Base-by-base conservation (phyloP, 202 grass and related monocot genomes). In the Brachypodium distachyon region DNA sequence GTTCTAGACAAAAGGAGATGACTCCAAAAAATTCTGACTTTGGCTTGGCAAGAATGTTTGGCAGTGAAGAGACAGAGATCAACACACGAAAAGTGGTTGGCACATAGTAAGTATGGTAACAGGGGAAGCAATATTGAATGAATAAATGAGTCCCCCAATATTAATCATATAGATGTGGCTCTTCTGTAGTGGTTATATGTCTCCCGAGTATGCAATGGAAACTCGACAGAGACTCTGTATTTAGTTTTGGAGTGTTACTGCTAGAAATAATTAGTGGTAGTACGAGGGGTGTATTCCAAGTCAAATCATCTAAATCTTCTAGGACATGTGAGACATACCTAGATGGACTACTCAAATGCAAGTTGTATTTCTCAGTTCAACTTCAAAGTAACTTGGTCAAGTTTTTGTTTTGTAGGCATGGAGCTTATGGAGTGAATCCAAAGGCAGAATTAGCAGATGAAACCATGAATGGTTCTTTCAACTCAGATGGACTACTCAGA, bases 261-360 rank as follows among this genome's bases (percentile, higher is more conserved):
- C 18, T 93, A 43, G 90, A 93, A 87, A 93, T 93, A 56, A 63
- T 93, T n/a, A 90, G 87, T 67, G 90, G 90, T 14, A 87, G 73
- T 14, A 93, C 52, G 81, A 61, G 86, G 87, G 67, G 68, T 87
- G 14, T 90, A 84, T 37, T 66, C 73, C 19, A 41, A 25, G 23
- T 72, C 80, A 6, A 77, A 56, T 41, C 70, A 89, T 28, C 61
- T 78, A 72, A 93, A 89, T 67, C 90, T 93, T 87, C 41, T 87
- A 75, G 84, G 67, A 57, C 81, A 87, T 76, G 90, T 66, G 13
- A 49, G 19, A 63, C 42, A 86, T 49, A 76, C 32, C 32, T 72
- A n/a, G n/a, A n/a, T n/a, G n/a, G n/a, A n/a, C n/a, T 55, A 83
- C 79, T 14, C 56, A 83, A 4, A 62, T 80, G 4, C 9, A 19